phyloP scores from a whole-genome alignment of 768 basidiomycete genomes.

The Tephrocybe rancida region DNA sequence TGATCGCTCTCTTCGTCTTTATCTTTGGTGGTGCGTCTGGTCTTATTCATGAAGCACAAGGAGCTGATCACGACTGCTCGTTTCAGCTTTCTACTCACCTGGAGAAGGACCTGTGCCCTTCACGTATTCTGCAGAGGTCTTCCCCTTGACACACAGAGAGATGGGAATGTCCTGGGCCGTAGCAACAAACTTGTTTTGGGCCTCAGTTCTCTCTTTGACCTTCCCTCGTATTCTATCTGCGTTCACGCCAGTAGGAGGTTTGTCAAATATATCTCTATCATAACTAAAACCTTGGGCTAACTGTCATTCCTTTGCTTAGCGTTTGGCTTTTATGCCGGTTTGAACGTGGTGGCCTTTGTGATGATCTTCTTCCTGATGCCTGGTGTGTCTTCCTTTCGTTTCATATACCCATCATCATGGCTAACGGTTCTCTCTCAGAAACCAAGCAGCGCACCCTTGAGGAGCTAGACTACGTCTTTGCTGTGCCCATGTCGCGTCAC shows the following conservation, averaged over 20 bases:
- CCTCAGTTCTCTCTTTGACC: slow-evolving; percentile 54
- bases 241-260: slow-evolving; percentile 40
- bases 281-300: neutral
- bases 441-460: slow-evolving; percentile 56
- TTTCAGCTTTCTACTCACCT: slow-evolving; percentile 67
- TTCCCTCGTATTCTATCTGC: slow-evolving; percentile 60
- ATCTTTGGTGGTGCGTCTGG: slow-evolving; percentile 38
- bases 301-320: slow-evolving; percentile 25
- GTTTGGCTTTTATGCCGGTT: slow-evolving; percentile 59
- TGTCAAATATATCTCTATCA: slow-evolving; percentile 5
- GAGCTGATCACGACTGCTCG: neutral
- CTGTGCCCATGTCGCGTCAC: slow-evolving; percentile 50
- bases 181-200: slow-evolving; percentile 52
- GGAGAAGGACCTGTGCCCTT: slow-evolving; percentile 92
- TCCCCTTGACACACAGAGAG: slow-evolving; percentile 81
- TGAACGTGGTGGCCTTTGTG: slow-evolving; percentile 50
- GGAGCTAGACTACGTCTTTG: slow-evolving; percentile 53
- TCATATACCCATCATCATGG: neutral
- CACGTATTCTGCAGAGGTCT: slow-evolving; percentile 90
- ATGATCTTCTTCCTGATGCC: slow-evolving; percentile 62
- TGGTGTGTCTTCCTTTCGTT: slow-evolving; percentile 35
- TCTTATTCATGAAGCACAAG: neutral
- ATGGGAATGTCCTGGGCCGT: slow-evolving; percentile 64
- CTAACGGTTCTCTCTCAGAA: slow-evolving; percentile 29
- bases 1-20: slow-evolving; percentile 45